Evolutionary conservation across 768 basidiomycete genomes (phyloP), one percentile per base, ranked within the genome.

Genomic region (Kwoniella sp.): DNA sequence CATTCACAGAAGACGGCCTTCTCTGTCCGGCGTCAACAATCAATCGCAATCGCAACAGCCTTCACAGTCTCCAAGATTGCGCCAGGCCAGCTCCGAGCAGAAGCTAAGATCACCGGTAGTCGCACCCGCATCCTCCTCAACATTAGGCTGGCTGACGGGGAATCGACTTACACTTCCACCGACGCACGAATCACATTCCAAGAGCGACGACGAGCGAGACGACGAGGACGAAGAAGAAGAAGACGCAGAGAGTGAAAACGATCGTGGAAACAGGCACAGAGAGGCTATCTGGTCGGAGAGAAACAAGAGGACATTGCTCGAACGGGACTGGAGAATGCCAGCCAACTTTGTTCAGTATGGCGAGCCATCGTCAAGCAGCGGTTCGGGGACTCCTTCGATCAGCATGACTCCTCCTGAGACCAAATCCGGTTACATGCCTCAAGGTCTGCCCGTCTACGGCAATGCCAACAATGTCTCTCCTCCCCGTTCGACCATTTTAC

Each of bases 391-490:
- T 6, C 69, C 69, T 24, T 46, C 58, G 7, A 70, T 70, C 52
- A 65, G 60, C 37, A 70, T 70, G 69, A 70, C 62, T 8, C 69
- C 69, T 22, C 69, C 69, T n/a, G 52, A 46, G 7, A 27, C 24
- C 9, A 46, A 30, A 10, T 53, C 36, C 33, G 36, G 15, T 30
- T 55, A 46, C 44, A 58, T 60, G 60, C 36, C 55, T 12, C 27
- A 48, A 26, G 49, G 46, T 44, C 37, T 58, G 30, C 37, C 55
- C 13, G 25, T 55, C 50, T 56, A 56, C 36, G 55, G 2, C 30
- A 25, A 52, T 29, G 24, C 50, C 33, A 25, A 40, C 47, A 58
- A 59, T 19, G 22, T 37, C 27, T 68, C 67, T 13, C 61, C 65
- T 29, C 65, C 64, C 21, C 51, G 61, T 49, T 46, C 63, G 13